These are phyloP conservation scores for Kodamaea fukazawae DNA, from an alignment of 805 yeast species.

Conservation along the genomic window DNA sequence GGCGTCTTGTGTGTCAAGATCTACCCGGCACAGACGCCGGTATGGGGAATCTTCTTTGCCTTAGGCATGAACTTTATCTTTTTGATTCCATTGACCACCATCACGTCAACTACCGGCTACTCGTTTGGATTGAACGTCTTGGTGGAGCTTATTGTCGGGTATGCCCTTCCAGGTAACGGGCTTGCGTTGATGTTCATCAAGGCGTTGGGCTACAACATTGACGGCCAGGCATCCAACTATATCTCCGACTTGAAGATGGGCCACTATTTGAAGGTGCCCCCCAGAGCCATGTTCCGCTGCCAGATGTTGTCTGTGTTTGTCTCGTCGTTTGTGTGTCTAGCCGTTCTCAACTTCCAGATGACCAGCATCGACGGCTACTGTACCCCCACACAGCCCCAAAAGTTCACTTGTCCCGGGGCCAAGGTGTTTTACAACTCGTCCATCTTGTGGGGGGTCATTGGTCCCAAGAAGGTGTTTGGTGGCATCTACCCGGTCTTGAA, in stretches of 20 bases:
- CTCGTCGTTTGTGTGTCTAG: conserved; percentile 22
- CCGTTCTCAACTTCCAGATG: conserved; percentile 20
- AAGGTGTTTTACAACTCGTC: conserved; percentile 50
- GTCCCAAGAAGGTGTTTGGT: conserved; percentile 28
- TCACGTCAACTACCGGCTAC: conserved; percentile 31
- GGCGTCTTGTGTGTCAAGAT: conserved; percentile 29
- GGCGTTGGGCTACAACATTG: conserved; percentile 56
- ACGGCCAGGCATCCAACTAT: conserved; percentile 55
- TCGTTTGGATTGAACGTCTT: conserved; percentile 34
- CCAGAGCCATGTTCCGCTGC: conserved; percentile 52
- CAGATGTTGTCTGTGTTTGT: conserved; percentile 24
- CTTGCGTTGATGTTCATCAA: conserved; percentile 48
- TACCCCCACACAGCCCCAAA: conserved; percentile 18
- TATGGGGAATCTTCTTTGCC: conserved; percentile 37
- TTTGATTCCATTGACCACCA: conserved; percentile 30
- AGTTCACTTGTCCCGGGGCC: conserved; percentile 30
- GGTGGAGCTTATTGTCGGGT: conserved; percentile 37
- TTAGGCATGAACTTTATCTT: conserved; percentile 31
- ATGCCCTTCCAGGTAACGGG: conserved; percentile 37
- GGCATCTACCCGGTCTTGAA: conserved; percentile 34
- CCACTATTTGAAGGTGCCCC: conserved; percentile 64
- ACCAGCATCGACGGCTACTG: conserved; percentile 20
- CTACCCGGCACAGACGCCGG: conserved; percentile 35
- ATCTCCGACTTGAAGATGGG: conserved; percentile 59
- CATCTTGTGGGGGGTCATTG: conserved; percentile 61